phyloP scores from a whole-genome alignment of 768 basidiomycete species.

The Psilocybe subaeruginosa region DNA sequence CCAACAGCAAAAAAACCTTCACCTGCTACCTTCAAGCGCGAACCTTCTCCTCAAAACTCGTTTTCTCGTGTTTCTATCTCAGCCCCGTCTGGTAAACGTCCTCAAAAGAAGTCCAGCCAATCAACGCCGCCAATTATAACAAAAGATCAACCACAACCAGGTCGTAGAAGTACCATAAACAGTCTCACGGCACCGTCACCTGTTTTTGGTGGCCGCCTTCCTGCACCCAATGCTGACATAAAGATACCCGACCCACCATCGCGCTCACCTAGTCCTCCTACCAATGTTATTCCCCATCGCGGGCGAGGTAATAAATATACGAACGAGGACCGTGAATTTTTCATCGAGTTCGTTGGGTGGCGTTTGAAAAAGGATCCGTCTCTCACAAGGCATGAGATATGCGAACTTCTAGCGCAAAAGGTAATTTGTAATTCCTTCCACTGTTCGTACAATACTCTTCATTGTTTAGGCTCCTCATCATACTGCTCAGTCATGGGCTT shows the following conservation, averaged over 20 bases:
- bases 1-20: slow-evolving; percentile 45
- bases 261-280: slow-evolving; percentile 72
- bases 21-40: slow-evolving; percentile 39
- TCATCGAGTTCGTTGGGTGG: slow-evolving; percentile 69
- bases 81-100: slow-evolving; percentile 22
- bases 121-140: slow-evolving; percentile 24
- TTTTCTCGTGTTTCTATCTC: slow-evolving; percentile 20
- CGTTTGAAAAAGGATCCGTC: slow-evolving; percentile 55
- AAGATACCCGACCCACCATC: slow-evolving; percentile 65
- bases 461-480: slow-evolving; percentile 66
- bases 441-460: background rate
- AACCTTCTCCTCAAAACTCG: slow-evolving; percentile 27
- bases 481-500: slow-evolving; percentile 60
- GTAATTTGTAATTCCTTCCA: slow-evolving; percentile 29
- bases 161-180: slow-evolving; percentile 58
- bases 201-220: slow-evolving; percentile 49
- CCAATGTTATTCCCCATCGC: slow-evolving; percentile 37
- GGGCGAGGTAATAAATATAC: slow-evolving; percentile 67
- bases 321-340: slow-evolving; percentile 64
- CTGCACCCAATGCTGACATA: slow-evolving; percentile 63
- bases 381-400: slow-evolving; percentile 56
- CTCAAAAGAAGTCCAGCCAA: slow-evolving; percentile 26
- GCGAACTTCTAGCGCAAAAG: slow-evolving; percentile 58
- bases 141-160: slow-evolving; percentile 24
- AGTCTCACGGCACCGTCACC: slow-evolving; percentile 58